Evolutionary conservation across 2,329 filamentous ascomycete species (phyloP).

Genomic region (Plenodomus lindquistii): DNA sequence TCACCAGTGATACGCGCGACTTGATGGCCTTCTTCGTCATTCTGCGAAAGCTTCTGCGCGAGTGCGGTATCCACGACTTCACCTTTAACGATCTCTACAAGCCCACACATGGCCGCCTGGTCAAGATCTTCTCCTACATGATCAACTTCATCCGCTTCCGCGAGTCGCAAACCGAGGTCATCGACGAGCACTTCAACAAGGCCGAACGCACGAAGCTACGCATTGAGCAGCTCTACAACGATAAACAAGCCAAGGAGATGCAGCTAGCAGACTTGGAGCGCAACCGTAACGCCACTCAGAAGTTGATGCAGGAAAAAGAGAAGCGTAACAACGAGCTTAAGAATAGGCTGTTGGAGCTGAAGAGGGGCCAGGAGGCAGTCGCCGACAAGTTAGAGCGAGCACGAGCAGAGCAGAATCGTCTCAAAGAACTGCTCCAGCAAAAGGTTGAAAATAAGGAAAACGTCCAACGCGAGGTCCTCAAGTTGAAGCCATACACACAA

Average conservation of each 20-base stretch:
- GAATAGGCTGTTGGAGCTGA: slow-evolving; percentile 76
- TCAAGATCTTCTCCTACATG: slow-evolving; percentile 95
- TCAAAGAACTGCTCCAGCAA: slow-evolving; percentile 73
- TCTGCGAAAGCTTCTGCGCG: slow-evolving; percentile 70
- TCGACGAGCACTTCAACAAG: slow-evolving; percentile 93
- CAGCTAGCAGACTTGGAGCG: slow-evolving; percentile 79
- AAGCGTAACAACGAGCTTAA: slow-evolving; percentile 86
- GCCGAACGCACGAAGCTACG: slow-evolving; percentile 81
- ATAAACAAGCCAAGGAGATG: slow-evolving; percentile 85
- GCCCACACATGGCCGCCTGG: slow-evolving; percentile 85
- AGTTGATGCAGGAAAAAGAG: slow-evolving; percentile 80
- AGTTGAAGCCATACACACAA: slow-evolving; percentile 87
- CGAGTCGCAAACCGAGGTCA: slow-evolving; percentile 84
- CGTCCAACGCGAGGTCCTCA: slow-evolving; percentile 81
- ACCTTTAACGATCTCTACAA: slow-evolving; percentile 90
- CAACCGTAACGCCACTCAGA: slow-evolving; percentile 79
- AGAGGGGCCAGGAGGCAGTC: slow-evolving; percentile 80
- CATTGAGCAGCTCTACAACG: slow-evolving; percentile 81
- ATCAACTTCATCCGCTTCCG: slow-evolving; percentile 99
- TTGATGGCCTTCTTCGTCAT: slow-evolving; percentile 95
- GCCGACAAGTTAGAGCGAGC: slow-evolving; percentile 80
- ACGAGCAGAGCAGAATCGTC: slow-evolving; percentile 75
- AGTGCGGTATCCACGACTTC: slow-evolving; percentile 93
- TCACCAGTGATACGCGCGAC: slow-evolving; percentile 86
- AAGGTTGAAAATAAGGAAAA: slow-evolving; percentile 71